Base-by-base conservation (phyloP, 176 grass and related monocot genomes). In the Neostapfia colusana region DNA sequence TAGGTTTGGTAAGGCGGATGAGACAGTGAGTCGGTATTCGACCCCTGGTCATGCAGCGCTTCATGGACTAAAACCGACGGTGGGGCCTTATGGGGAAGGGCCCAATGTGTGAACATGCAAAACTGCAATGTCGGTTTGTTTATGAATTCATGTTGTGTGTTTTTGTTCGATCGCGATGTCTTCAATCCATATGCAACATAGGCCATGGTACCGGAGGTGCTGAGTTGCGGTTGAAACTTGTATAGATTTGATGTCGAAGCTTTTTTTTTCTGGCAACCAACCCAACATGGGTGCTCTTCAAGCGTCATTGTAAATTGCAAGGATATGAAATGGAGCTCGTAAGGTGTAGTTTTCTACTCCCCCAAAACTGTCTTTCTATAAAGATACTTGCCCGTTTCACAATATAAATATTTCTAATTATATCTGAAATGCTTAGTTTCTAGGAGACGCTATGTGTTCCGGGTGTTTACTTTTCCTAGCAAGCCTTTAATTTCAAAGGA, bases 61-160 rank as follows among this genome's bases (percentile, higher is more conserved):
- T n/a, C 23, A 8, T 73, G 73, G 49, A 34, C 42, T 23, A n/a
- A n/a, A n/a, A n/a, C n/a, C n/a, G n/a, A n/a, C n/a, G n/a, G n/a
- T n/a, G n/a, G n/a, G n/a, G n/a, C n/a, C n/a, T n/a, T n/a, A n/a
- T n/a, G n/a, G n/a, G n/a, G n/a, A n/a, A n/a, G n/a, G n/a, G n/a
- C n/a, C n/a, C n/a, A 61, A 50, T 39, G 23, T 16, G 20, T 41
- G 49, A 49, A 54, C 51, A 57, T 83, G 35, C 45, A 31, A 57
- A 79, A 10, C 55, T 74, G 56, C 81, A 75, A 83, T 80, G 21
- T 57, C 15, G 13, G 55, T 84, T 83, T 84, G 26, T 70, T 82
- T 63, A 45, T 53, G 34, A 53, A 51, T 67, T 88, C 54, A 69
- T 83, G 14, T 88, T 80, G 70, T 80, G 55, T 55, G 18, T 66